These are phyloP conservation scores for Magnusiomyces paraingens DNA, from an alignment of 1,139 yeast genomes.

Conservation along the genomic window DNA sequence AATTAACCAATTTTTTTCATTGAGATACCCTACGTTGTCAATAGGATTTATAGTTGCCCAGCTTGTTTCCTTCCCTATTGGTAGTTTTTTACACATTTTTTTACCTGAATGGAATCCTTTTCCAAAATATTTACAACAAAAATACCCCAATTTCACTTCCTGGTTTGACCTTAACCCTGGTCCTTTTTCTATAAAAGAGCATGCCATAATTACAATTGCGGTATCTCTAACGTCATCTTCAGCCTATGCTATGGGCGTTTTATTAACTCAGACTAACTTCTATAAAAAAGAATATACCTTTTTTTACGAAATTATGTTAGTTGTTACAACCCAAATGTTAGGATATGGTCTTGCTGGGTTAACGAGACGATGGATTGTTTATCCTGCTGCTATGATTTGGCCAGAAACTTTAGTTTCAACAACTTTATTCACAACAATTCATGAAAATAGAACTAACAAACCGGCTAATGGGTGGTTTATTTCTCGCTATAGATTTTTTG, in stretches of 20 bases:
- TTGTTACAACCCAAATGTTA: constrained; percentile 16
- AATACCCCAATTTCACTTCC: constrained; percentile 10
- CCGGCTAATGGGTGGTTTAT: constrained; percentile 40
- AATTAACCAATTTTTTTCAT: constrained; percentile 45
- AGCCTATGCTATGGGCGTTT: constrained; percentile 41
- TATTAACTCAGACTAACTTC: constrained; percentile 41
- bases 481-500: constrained; percentile 38
- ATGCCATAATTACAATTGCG: constrained; percentile 49
- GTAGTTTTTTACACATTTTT: constrained; percentile 32
- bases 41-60: constrained; percentile 46
- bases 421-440: constrained; percentile 27
- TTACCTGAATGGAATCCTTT: constrained; percentile 27
- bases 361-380: constrained; percentile 43
- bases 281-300: constrained; percentile 48
- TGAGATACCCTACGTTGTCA: constrained; percentile 43
- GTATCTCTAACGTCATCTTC: constrained; percentile 45
- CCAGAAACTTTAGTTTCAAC: constrained; percentile 35
- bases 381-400: constrained; percentile 49
- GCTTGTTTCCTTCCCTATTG: constrained; percentile 48
- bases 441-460: constrained; percentile 42
- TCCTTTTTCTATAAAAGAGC: constrained; percentile 46
- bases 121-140: constrained; percentile 40
- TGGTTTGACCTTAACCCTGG: constrained; percentile 49
- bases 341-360: constrained; percentile 47
- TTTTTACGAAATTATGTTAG: constrained; percentile 34